Percentiles rank a stretch among this genome's conserved stretches.
phyloP scores from a whole-genome alignment of 768 basidiomycete species.

The Coprinopsis strossmayeri region DNA sequence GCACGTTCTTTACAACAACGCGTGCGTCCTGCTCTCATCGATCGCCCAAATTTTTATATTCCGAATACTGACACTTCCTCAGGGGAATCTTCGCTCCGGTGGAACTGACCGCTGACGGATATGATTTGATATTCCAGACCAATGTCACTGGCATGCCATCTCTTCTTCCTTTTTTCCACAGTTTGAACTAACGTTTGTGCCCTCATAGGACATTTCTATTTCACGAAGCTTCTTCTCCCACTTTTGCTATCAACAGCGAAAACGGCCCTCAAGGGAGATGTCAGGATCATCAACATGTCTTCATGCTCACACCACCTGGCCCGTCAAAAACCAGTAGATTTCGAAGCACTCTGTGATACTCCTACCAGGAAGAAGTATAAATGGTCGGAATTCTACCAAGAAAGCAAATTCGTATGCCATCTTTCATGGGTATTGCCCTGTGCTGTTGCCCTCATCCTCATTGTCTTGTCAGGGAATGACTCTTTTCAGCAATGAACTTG shows the following conservation, averaged over 20 bases:
- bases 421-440: neutral
- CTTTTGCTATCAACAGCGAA: slow-evolving; percentile 27
- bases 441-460: neutral
- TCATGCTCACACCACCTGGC: slow-evolving; percentile 23
- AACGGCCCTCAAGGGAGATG: slow-evolving; percentile 22
- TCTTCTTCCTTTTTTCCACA: slow-evolving; percentile 6
- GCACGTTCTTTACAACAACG: slow-evolving; percentile 42
- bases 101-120: slow-evolving; percentile 42
- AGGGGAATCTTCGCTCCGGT: slow-evolving; percentile 44
- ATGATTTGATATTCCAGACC: slow-evolving; percentile 50
- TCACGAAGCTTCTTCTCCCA: slow-evolving; percentile 43
- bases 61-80: slow-evolving; percentile 17
- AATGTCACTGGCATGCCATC: slow-evolving; percentile 41
- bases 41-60: neutral
- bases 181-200: slow-evolving; percentile 12
- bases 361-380: slow-evolving; percentile 23
- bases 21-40: slow-evolving; percentile 19
- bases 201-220: slow-evolving; percentile 47
- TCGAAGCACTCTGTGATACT: slow-evolving; percentile 30
- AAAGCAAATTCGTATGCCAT: slow-evolving; percentile 32
- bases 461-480: slow-evolving; percentile 28
- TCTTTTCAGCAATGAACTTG: slow-evolving; percentile 34
- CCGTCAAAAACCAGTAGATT: slow-evolving; percentile 19
- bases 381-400: slow-evolving; percentile 21
- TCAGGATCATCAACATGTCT: slow-evolving; percentile 32